Evolutionary conservation across 768 basidiomycete genomes (phyloP).

Genomic region (Polyporus arcularius): DNA sequence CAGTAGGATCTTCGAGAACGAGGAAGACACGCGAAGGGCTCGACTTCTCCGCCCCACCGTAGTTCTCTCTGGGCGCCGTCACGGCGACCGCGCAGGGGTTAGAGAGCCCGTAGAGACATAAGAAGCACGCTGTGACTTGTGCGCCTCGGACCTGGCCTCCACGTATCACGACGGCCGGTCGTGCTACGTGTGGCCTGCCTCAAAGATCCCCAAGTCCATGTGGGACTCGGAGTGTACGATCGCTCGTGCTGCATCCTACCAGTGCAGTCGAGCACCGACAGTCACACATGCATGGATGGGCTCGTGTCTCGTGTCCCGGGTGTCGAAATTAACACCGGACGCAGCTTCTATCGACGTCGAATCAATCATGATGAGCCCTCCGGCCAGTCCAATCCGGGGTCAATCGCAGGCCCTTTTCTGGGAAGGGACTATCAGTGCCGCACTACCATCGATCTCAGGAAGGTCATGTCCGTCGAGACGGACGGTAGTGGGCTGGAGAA

Average conservation of each 20-base stretch:
- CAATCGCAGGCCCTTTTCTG: slow-evolving; percentile 4
- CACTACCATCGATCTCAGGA: slow-evolving; percentile 18
- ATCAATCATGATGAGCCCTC: neutral
- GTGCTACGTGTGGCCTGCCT: too few species aligned
- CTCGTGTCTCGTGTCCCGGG: neutral
- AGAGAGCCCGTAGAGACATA: too few species aligned
- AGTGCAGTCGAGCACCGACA: neutral
- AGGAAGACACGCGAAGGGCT: neutral
- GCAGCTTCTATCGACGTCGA: slow-evolving; percentile 1
- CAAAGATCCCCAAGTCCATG: too few species aligned
- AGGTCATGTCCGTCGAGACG: slow-evolving; percentile 18
- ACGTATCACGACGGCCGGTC: too few species aligned
- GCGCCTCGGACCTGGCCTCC: too few species aligned
- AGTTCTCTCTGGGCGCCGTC: neutral
- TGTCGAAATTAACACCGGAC: neutral
- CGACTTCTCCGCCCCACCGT: neutral
- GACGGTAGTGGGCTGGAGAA: slow-evolving; percentile 8
- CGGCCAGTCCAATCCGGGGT: slow-evolving; percentile 15
- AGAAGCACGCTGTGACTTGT: too few species aligned
- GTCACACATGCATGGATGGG: neutral
- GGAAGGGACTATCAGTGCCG: slow-evolving; percentile 6
- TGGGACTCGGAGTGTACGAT: too few species aligned
- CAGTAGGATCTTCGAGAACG: neutral
- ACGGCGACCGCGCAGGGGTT: neutral
- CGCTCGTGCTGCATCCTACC: neutral